Evolutionary conservation across 352 stramenopile genomes (phyloP).

Genomic region (Phytopythium litorale): DNA sequence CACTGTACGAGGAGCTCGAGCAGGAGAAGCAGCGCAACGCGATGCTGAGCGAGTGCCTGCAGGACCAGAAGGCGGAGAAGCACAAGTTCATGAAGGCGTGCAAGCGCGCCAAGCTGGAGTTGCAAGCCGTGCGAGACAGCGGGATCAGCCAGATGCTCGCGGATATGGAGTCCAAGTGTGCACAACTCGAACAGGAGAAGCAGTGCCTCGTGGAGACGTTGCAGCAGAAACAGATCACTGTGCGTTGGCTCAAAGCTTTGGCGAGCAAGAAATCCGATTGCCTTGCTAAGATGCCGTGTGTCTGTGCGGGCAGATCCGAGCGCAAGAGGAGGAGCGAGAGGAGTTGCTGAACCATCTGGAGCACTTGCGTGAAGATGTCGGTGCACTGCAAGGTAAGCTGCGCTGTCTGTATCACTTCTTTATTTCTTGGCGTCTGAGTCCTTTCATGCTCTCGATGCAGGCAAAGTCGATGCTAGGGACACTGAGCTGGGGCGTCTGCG

Average conservation of each 20-base stretch:
- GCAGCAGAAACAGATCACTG: slow-evolving; percentile 27
- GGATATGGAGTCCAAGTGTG: slow-evolving; percentile 59
- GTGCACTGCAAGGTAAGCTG: slow-evolving; percentile 27
- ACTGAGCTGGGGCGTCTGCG: slow-evolving; percentile 33
- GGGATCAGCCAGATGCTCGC: slow-evolving; percentile 60
- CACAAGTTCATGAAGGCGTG: slow-evolving; percentile 70
- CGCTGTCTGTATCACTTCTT: not conserved
- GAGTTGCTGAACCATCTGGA: slow-evolving; percentile 17
- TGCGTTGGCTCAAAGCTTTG: slow-evolving; percentile 8
- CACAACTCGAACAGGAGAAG: slow-evolving; percentile 47
- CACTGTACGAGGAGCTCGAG: slow-evolving; percentile 66
- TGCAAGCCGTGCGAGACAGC: slow-evolving; percentile 59
- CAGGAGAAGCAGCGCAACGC: slow-evolving; percentile 68
- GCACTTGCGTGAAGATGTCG: slow-evolving; percentile 14
- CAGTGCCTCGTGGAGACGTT: slow-evolving; percentile 30
- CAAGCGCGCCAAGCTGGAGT: slow-evolving; percentile 55
- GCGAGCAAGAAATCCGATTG: too few relatives aligned
- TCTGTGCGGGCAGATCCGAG: slow-evolving; percentile 11
- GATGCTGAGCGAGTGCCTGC: slow-evolving; percentile 60
- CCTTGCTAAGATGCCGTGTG: not conserved
- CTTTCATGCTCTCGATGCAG: slow-evolving; percentile 13
- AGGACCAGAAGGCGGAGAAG: slow-evolving; percentile 68
- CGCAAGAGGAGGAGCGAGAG: slow-evolving; percentile 17
- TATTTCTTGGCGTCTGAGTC: slow-evolving; percentile 4
- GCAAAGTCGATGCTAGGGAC: slow-evolving; percentile 33